phyloP scores from a whole-genome alignment of 176 grass and related monocot species.

The Paspalum notatum region DNA sequence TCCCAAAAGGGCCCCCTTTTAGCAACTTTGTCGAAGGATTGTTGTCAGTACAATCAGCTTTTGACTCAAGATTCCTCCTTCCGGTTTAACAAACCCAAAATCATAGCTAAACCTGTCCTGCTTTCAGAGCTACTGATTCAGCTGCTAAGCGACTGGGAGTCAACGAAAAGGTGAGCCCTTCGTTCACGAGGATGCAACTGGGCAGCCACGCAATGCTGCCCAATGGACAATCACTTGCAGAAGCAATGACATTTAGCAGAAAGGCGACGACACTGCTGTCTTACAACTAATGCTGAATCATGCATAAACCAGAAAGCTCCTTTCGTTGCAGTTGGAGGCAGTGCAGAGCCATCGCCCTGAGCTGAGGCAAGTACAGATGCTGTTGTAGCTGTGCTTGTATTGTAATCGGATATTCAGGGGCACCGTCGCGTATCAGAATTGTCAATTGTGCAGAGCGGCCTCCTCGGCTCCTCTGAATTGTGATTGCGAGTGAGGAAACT shows the following conservation, averaged over 20 bases:
- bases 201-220: slow-evolving; percentile 9
- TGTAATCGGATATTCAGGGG: not conserved
- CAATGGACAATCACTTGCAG: not conserved
- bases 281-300: slow-evolving; percentile 29
- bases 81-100: slow-evolving; percentile 43
- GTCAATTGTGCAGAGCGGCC: not conserved
- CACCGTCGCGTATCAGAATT: slow-evolving; percentile 20
- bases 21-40: slow-evolving; percentile 30
- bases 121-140: slow-evolving; percentile 10
- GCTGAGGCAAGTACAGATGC: not conserved
- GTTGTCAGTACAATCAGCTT: slow-evolving; percentile 50
- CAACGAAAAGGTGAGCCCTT: slow-evolving; percentile 43
- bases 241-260: slow-evolving; percentile 17
- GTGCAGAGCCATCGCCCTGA: not conserved
- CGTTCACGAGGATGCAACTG: slow-evolving; percentile 36
- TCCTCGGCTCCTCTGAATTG: too few species aligned
- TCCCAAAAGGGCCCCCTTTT: not conserved
- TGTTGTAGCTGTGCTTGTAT: slow-evolving; percentile 2
- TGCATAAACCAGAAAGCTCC: not conserved
- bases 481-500: not conserved
- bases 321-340: slow-evolving; percentile 4
- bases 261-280: not conserved
- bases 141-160: slow-evolving; percentile 35
- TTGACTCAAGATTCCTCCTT: slow-evolving; percentile 56
- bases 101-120: slow-evolving; percentile 29